Conservation (phyloP, 352 stramenopile species). For the Thalassiosira sp. region DNA sequence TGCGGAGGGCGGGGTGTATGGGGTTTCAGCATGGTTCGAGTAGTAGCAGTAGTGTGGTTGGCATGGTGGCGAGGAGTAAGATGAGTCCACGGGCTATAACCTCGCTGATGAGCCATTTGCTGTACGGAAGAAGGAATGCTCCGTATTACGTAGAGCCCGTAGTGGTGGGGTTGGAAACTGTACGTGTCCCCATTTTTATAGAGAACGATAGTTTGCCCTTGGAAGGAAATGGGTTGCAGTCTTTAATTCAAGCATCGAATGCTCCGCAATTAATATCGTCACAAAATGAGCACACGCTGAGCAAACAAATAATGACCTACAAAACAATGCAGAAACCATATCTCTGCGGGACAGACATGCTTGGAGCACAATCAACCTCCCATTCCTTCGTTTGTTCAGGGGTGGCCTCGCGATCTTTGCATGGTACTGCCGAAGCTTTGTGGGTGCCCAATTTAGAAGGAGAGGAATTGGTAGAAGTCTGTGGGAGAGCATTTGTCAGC, state of each 20-base stretch:
- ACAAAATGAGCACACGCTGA: background rate
- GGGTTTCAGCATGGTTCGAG: constrained; percentile 14
- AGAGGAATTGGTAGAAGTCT: constrained; percentile 70
- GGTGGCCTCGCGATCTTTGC: constrained; percentile 70
- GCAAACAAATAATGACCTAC: constrained; percentile 10
- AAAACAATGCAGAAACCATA: constrained; percentile 55
- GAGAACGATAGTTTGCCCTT: background rate
- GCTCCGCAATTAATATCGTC: background rate
- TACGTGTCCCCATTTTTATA: constrained; percentile 17
- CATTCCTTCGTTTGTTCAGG: constrained; percentile 72
- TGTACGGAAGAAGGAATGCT: constrained; percentile 64
- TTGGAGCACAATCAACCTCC: constrained; percentile 67
- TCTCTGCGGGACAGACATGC: constrained; percentile 76
- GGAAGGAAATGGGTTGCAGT: constrained; percentile 11
- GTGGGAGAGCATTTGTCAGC: constrained; percentile 76
- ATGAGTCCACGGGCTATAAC: constrained; percentile 69
- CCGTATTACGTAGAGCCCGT: constrained; percentile 78
- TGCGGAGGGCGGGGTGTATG: constrained; percentile 38
- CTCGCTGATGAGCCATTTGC: constrained; percentile 75
- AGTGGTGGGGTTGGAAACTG: constrained; percentile 65
- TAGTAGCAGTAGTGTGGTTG: constrained; percentile 11
- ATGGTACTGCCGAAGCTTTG: constrained; percentile 74
- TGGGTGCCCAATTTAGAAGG: constrained; percentile 72
- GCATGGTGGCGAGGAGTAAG: constrained; percentile 1
- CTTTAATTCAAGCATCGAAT: constrained; percentile 2